A percentile compares a stretch with the other conserved stretches of the same genome.
These are phyloP conservation scores for Cyamopsis tetragonoloba DNA, from an alignment of 306 rosid genomes.

Conservation along the genomic window DNA sequence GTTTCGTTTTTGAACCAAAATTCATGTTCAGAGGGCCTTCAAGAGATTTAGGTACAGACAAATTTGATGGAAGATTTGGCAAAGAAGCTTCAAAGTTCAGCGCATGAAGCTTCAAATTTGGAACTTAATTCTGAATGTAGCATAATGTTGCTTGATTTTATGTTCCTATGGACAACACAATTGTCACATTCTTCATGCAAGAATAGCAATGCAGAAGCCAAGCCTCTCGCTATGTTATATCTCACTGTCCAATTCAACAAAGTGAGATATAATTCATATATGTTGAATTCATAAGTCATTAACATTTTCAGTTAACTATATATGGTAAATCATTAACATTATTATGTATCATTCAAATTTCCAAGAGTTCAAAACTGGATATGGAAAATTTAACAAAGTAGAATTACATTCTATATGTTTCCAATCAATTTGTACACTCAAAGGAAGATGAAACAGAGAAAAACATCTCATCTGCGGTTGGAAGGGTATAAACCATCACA, in stretches of 20 bases:
- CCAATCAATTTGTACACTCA: background rate
- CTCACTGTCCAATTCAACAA: conserved; percentile 28
- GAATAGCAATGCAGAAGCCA: conserved; percentile 36
- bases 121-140: conserved; percentile 43
- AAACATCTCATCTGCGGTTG: background rate
- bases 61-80: conserved; percentile 22
- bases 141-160: conserved; percentile 45
- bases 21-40: background rate
- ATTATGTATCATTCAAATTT: no score
- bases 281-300: background rate
- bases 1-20: background rate
- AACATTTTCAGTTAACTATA: background rate
- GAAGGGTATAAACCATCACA: background rate
- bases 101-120: conserved; percentile 35
- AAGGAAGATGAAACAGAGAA: background rate
- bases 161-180: conserved; percentile 42
- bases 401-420: background rate
- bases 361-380: background rate
- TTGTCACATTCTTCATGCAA: conserved; percentile 43
- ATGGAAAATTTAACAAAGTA: background rate
- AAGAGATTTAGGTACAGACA: conserved; percentile 24
- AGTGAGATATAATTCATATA: no score
- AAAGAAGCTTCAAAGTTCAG: conserved; percentile 29
- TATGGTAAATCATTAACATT: background rate
- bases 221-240: conserved; percentile 29